A percentile compares a stretch with the other conserved stretches of the same genome.
Evolutionary conservation across 208 protist species (phyloP).

Genomic region (Acanthamoeba castellanii): DNA sequence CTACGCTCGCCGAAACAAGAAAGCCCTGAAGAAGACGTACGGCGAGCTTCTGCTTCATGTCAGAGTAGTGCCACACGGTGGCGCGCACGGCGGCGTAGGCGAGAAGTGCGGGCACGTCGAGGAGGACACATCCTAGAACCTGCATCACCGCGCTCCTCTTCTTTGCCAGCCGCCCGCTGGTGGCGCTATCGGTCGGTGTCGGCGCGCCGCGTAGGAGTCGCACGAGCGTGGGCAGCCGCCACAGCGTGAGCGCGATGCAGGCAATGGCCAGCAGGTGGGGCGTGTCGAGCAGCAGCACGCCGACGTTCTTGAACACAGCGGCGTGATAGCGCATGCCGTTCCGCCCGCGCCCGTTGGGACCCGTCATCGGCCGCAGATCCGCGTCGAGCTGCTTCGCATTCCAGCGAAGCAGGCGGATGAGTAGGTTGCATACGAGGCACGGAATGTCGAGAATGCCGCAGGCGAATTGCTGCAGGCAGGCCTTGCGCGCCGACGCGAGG

Average conservation of each 20-base stretch:
- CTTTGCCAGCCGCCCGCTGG: neutral
- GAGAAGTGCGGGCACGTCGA: neutral
- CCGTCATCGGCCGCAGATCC: neutral
- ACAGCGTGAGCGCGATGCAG: constrained; percentile 1
- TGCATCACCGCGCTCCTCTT: neutral
- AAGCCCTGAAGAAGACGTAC: neutral
- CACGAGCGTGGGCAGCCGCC: constrained; percentile 14
- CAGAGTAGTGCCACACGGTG: neutral
- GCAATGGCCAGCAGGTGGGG: neutral
- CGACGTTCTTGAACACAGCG: neutral
- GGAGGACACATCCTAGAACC: neutral
- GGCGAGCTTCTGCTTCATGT: neutral
- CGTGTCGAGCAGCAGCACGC: neutral
- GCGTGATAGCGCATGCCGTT: neutral
- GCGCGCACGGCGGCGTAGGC: neutral
- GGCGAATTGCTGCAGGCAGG: neutral
- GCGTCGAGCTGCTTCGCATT: neutral
- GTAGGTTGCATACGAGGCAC: neutral
- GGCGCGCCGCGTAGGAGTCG: neutral
- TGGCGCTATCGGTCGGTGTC: neutral
- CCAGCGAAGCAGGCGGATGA: neutral
- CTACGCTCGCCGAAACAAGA: neutral
- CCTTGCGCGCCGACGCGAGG: neutral
- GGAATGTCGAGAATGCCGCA: constrained; percentile 16
- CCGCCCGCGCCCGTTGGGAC: neutral